Evolutionary conservation across 192 early-diverging fungal species (phyloP).

Genomic region (Coemansia sp.): DNA sequence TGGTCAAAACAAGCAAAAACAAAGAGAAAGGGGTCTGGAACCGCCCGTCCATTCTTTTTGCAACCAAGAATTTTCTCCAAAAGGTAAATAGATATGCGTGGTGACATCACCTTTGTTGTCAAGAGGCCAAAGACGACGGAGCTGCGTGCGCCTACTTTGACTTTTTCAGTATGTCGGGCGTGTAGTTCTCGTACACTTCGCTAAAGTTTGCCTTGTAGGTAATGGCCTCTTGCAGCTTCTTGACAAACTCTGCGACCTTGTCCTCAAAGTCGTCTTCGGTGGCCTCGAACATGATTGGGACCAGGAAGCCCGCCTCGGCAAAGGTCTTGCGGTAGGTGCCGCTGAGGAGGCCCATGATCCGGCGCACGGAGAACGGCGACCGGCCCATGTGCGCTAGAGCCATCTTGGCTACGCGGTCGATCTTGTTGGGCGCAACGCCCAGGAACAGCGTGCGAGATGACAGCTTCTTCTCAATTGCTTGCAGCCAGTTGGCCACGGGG

Average conservation of each 20-base stretch:
- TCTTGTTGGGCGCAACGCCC: neutral
- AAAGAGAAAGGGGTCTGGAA: too few relatives aligned
- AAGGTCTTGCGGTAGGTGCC: constrained; percentile 1
- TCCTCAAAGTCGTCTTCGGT: constrained; percentile 4
- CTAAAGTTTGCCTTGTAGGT: constrained; percentile 3
- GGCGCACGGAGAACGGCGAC: constrained; percentile 2
- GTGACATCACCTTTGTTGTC: too few relatives aligned
- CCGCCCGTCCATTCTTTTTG: too few relatives aligned
- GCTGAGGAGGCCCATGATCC: constrained; percentile 5
- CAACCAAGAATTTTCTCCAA: too few relatives aligned
- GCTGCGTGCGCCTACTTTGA: neutral
- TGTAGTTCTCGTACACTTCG: constrained; percentile 4
- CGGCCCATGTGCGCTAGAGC: constrained; percentile 3
- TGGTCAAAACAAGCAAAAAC: too few relatives aligned
- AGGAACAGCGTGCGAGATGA: constrained; percentile 3
- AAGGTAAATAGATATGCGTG: too few relatives aligned
- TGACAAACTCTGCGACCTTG: constrained; percentile 8
- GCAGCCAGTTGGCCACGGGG: constrained; percentile 2
- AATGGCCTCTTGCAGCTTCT: constrained; percentile 3
- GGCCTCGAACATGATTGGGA: constrained; percentile 1
- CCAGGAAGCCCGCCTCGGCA: constrained; percentile 1
- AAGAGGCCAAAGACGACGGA: neutral
- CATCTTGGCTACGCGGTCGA: neutral
- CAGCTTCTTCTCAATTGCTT: constrained; percentile 4
- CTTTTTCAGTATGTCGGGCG: constrained; percentile 5